Percentiles rank a stretch among this genome's conserved stretches.
phyloP scores from a whole-genome alignment of 352 stramenopile species.

The Phytophthora colocasiae region DNA sequence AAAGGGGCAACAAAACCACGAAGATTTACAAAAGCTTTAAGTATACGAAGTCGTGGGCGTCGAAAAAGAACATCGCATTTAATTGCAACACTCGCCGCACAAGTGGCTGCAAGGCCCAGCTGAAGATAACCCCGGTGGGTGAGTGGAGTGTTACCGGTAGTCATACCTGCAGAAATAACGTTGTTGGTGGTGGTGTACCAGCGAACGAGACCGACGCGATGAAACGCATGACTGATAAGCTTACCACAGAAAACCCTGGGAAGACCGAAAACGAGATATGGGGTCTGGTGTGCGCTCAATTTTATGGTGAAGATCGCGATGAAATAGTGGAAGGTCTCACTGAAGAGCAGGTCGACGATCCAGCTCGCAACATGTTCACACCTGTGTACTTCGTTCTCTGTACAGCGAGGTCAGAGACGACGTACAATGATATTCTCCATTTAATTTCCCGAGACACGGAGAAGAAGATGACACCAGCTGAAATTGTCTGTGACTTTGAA shows the following conservation, averaged over 20 bases:
- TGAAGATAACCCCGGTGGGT: background rate
- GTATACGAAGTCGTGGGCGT: constrained; percentile 15
- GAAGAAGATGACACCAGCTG: constrained; percentile 7
- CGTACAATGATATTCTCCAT: constrained; percentile 3
- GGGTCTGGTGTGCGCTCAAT: constrained; percentile 4
- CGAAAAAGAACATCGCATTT: constrained; percentile 10
- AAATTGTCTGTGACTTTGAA: constrained; percentile 17
- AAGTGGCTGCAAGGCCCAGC: background rate
- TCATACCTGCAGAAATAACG: background rate
- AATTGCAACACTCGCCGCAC: constrained; percentile 3
- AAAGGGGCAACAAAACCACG: background rate
- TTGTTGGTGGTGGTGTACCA: background rate
- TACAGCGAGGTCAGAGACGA: background rate
- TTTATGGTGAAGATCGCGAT: constrained; percentile 4
- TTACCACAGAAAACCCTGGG: too few species aligned
- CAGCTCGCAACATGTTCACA: constrained; percentile 9
- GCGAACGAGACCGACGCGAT: too few species aligned
- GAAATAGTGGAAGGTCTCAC: constrained; percentile 12
- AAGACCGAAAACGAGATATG: background rate
- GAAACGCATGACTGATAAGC: too few species aligned
- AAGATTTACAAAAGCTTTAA: constrained; percentile 5
- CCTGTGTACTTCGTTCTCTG: constrained; percentile 13
- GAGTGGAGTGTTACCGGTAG: background rate
- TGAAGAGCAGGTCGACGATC: constrained; percentile 19
- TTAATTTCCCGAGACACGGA: constrained; percentile 5